phyloP scores from a whole-genome alignment of 202 grass and related monocot species.

The Panicum virgatum region DNA sequence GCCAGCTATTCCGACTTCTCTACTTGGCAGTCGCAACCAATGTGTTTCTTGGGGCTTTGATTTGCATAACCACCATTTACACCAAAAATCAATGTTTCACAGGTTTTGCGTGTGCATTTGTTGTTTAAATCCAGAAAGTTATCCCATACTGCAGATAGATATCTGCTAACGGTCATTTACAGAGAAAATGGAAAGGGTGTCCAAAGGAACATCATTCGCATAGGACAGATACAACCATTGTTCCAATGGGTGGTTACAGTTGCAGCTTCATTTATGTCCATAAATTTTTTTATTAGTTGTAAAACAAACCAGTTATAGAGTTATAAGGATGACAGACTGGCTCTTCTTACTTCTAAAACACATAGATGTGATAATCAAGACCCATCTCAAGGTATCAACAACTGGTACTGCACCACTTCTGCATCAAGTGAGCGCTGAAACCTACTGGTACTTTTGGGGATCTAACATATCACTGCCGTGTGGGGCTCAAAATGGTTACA shows the following conservation, averaged over 20 bases:
- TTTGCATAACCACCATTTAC: neutral
- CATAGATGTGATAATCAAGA: neutral
- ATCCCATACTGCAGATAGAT: too few species aligned
- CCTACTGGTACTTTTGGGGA: neutral
- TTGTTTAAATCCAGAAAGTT: neutral
- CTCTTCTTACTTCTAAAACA: neutral
- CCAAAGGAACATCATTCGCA: neutral
- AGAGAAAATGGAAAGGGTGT: neutral
- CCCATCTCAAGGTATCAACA: neutral
- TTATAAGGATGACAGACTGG: neutral
- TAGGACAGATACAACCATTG: neutral
- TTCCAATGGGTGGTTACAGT: neutral
- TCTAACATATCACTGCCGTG: neutral
- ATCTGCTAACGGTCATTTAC: neutral
- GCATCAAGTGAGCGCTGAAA: too few species aligned
- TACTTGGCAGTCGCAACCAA: neutral
- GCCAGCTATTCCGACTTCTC: neutral
- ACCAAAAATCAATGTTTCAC: neutral
- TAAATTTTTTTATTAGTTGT: neutral
- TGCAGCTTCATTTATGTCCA: neutral
- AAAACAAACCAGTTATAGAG: neutral
- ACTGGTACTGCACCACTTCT: neutral
- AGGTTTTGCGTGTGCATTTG: neutral
- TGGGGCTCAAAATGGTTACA: neutral
- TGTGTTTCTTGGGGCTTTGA: neutral